phyloP scores from a whole-genome alignment of 495 filamentous ascomycete genomes.

The Bombardia bombarda region DNA sequence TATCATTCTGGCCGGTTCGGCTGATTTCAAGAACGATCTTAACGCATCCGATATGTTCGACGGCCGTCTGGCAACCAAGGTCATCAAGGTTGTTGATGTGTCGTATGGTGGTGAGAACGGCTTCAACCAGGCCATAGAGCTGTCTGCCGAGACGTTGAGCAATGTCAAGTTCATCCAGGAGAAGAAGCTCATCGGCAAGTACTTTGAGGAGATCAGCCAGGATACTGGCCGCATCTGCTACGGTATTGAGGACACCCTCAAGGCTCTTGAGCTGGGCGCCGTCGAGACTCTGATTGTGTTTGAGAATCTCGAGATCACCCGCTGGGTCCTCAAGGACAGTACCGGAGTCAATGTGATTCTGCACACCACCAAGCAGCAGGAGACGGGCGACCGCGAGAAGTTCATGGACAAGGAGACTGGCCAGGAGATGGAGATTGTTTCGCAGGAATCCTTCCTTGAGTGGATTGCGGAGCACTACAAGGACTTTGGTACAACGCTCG shows the following conservation, averaged over 20 bases:
- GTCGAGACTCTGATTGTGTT: conserved; percentile 95
- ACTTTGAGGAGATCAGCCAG: conserved; percentile 98
- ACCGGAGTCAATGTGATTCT: conserved; percentile 63
- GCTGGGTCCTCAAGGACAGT: conserved; percentile 78
- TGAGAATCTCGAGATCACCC: conserved; percentile 89
- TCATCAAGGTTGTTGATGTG: conserved; percentile 98
- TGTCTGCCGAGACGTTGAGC: conserved; percentile 89
- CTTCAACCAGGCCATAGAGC: conserved; percentile 97
- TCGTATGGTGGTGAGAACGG: conserved; percentile 98
- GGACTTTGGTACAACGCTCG: conserved; percentile 91
- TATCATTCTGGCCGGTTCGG: conserved; percentile 89
- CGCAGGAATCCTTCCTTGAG: conserved; percentile 86
- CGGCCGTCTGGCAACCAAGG: conserved; percentile 78
- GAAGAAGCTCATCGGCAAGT: conserved; percentile 97
- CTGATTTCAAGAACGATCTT: conserved; percentile 98
- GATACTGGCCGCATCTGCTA: conserved; percentile 96
- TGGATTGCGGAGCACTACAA: conserved; percentile 98
- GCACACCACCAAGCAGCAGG: conserved; percentile 83
- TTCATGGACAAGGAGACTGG: conserved; percentile 95
- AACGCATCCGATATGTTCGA: conserved; percentile 98
- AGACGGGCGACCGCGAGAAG: conserved; percentile 61
- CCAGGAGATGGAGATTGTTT: conserved; percentile 88
- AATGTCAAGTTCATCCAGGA: conserved; percentile 99
- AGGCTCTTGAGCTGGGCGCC: conserved; percentile 92
- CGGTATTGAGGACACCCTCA: conserved; percentile 93